These are phyloP conservation scores for Friedmanniomyces endolithicus DNA, from an alignment of 495 filamentous ascomycete genomes.

Conservation along the genomic window DNA sequence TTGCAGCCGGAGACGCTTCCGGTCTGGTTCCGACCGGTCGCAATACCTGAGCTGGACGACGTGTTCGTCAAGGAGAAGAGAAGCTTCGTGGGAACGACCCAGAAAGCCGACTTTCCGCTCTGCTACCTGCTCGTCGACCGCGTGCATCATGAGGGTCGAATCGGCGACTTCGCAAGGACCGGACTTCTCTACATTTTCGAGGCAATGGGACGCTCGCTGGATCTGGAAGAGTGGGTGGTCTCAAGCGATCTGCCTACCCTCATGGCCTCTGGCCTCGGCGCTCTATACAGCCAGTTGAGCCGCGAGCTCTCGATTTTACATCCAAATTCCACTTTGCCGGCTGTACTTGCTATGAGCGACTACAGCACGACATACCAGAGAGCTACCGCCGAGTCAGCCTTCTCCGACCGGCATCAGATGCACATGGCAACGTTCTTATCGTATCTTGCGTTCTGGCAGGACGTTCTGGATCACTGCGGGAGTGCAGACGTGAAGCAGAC, in stretches of 20 bases:
- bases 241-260: constrained; percentile 92
- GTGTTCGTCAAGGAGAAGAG: constrained; percentile 38
- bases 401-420: constrained; percentile 54
- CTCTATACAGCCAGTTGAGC: constrained; percentile 91
- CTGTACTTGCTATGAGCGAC: constrained; percentile 77
- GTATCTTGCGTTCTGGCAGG: constrained; percentile 93
- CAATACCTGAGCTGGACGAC: constrained; percentile 20
- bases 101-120: constrained; percentile 87
- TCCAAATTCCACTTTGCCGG: constrained; percentile 54
- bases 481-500: constrained; percentile 85
- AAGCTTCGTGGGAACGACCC: constrained; percentile 68
- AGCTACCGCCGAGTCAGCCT: constrained; percentile 57
- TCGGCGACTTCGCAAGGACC: constrained; percentile 94
- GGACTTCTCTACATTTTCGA: constrained; percentile 93
- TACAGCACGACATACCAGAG: constrained; percentile 50
- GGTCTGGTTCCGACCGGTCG: constrained; percentile 65
- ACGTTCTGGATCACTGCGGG: constrained; percentile 87
- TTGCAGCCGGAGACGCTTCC: constrained; percentile 71
- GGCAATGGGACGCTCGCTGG: constrained; percentile 66
- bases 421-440: constrained; percentile 90
- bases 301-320: constrained; percentile 36
- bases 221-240: constrained; percentile 87
- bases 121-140: constrained; percentile 94
- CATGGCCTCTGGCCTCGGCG: constrained; percentile 92
- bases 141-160: constrained; percentile 82